Base-by-base conservation (phyloP, 2,329 filamentous ascomycete genomes). In the Plenodomus lindquistii region DNA sequence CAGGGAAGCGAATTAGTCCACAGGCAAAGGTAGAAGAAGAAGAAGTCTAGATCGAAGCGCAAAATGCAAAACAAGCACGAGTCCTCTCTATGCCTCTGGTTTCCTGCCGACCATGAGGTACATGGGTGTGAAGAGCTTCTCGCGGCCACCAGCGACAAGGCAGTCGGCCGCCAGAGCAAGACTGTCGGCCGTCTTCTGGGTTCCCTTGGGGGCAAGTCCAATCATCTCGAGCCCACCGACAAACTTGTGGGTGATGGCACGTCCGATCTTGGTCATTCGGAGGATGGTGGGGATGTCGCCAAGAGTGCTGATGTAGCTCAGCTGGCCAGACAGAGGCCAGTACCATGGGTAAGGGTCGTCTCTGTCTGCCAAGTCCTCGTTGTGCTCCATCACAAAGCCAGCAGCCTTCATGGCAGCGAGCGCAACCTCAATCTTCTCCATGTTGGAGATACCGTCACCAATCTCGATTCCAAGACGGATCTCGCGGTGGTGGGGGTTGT, bases 71-170 rank as follows among this genome's bases (percentile, higher is more conserved):
- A 31, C 9, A 31, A 31, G 27, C 27, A 15, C 10, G 6, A 7
- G 4, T 11, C 27, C 27, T 8, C 27, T 31, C 27, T 31, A 31
- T 31, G 27, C 43, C 11, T 54, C 60, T n/a, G 93, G 91, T 81
- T 97, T 97, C 76, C 89, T 85, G 52, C 85, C 93, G 50, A 97
- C 84, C 90, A 97, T 97, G 69, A 97, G 79, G 77, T 96, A 97
- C 93, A 97, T 97, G 47, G 93, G 93, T 1, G 93, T 97, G 77
- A 97, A 97, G n/a, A 97, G 82, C 73, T 96, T 89, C 78, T 92
- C 81, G 72, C 85, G 84, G 29, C 86, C 93, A 74, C 93, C 93
- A 40, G 89, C 90, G 18, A 96, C 92, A 42, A 97, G 79, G 64
- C 85, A 88, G 74, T 97, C 92, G 10, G 84, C 91, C 24, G 90